These are phyloP conservation scores for Pythium utonaiense DNA, from an alignment of 352 stramenopile genomes.

Conservation along the genomic window DNA sequence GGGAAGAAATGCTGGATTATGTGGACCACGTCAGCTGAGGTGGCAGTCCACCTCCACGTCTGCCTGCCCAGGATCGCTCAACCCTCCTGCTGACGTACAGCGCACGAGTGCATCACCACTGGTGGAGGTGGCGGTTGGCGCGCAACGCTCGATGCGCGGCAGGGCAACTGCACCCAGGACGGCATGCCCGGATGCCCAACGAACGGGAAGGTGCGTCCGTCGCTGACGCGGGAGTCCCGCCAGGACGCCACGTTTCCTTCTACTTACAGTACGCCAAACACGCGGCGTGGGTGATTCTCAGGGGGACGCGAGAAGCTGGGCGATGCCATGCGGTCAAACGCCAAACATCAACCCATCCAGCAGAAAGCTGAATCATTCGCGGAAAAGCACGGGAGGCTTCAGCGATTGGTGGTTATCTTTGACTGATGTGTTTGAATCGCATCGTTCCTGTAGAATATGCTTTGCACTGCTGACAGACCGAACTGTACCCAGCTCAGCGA, in stretches of 20 bases:
- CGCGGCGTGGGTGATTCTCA: neutral
- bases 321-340: neutral
- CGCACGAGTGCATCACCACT: neutral
- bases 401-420: neutral
- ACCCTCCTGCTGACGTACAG: neutral
- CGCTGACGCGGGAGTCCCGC: no score
- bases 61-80: neutral
- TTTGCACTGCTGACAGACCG: no score
- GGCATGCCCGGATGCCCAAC: no score
- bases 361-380: neutral
- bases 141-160: neutral
- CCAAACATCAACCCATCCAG: constrained; percentile 1
- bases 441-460: neutral
- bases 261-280: neutral
- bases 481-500: neutral
- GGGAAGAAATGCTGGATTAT: neutral
- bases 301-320: neutral
- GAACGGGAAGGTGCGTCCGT: no score
- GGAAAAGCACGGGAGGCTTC: neutral
- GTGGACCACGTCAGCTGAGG: neutral
- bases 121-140: neutral
- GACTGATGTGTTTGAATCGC: neutral
- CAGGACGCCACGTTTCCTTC: no score
- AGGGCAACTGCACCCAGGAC: no score
- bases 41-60: neutral